Evolutionary conservation across 139 green algal species (phyloP).

Genomic region (Picochlorum sp.): DNA sequence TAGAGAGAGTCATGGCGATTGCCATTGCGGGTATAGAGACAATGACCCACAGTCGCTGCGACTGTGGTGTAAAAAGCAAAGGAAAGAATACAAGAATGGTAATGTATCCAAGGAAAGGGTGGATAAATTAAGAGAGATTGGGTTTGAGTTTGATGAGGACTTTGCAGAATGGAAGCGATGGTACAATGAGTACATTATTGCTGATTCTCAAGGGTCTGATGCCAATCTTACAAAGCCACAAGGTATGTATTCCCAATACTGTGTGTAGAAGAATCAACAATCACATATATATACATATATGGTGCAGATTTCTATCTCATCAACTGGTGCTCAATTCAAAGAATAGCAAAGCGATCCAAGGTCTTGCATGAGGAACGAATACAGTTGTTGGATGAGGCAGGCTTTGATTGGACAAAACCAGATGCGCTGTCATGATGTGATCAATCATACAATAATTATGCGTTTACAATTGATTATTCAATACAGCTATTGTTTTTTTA

Average conservation of each 20-base stretch:
- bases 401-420: slow-evolving; percentile 62
- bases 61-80: slow-evolving; percentile 55
- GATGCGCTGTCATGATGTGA: slow-evolving; percentile 51
- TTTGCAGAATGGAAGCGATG: slow-evolving; percentile 62
- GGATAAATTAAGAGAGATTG: slow-evolving; percentile 15
- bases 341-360: slow-evolving; percentile 42
- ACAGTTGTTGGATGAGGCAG: slow-evolving; percentile 36
- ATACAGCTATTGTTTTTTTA: not conserved
- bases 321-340: slow-evolving; percentile 63
- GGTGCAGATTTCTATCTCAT: slow-evolving; percentile 41
- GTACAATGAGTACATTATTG: slow-evolving; percentile 40
- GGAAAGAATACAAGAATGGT: slow-evolving; percentile 18
- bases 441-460: not conserved
- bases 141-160: slow-evolving; percentile 58
- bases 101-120: slow-evolving; percentile 8
- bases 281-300: not conserved
- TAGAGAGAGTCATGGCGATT: slow-evolving; percentile 42
- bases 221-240: not conserved
- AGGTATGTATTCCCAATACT: not conserved
- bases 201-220: no score
- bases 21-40: slow-evolving; percentile 42
- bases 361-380: slow-evolving; percentile 32
- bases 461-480: slow-evolving; percentile 8
- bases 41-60: slow-evolving; percentile 47
- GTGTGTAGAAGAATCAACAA: no score